Conservation (phyloP, 176 grass and related monocot species). For the Eleusine indica region DNA sequence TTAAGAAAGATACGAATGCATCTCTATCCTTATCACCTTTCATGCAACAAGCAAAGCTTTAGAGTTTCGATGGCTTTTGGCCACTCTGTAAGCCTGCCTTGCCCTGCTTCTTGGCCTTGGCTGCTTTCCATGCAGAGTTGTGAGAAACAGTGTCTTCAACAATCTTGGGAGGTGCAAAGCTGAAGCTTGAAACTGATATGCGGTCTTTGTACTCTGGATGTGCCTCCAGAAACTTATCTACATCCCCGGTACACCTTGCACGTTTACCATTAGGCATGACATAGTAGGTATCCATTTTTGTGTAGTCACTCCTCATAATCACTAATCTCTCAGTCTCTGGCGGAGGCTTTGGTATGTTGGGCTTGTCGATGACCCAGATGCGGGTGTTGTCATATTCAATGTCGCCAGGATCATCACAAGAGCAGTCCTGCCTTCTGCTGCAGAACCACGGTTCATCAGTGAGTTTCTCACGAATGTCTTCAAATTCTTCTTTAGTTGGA, state of each 20-base stretch:
- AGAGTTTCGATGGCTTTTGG: constrained; percentile 20
- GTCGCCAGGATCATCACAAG: constrained; percentile 66
- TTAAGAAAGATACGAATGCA: not conserved
- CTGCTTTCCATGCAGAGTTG: constrained; percentile 47
- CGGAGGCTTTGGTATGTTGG: constrained; percentile 82
- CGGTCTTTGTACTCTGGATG: constrained; percentile 67
- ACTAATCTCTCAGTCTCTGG: constrained; percentile 60
- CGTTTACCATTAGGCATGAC: constrained; percentile 88
- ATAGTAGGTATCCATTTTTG: constrained; percentile 85
- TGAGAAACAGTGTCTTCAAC: constrained; percentile 67
- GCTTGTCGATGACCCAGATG: constrained; percentile 86
- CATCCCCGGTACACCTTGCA: constrained; percentile 56
- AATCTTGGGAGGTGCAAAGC: constrained; percentile 72
- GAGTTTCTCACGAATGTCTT: constrained; percentile 70
- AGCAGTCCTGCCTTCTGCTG: constrained; percentile 51
- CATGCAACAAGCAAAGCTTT: not conserved
- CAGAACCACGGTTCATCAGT: constrained; percentile 81
- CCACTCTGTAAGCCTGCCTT: constrained; percentile 30
- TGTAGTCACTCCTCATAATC: constrained; percentile 72
- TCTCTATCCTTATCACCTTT: not conserved
- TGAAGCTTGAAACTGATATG: constrained; percentile 64
- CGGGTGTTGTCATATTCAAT: constrained; percentile 71
- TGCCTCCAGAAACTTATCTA: constrained; percentile 79
- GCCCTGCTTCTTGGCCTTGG: constrained; percentile 57
- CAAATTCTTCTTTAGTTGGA: constrained; percentile 75